Evolutionary conservation across 805 yeast genomes (phyloP), one percentile per base, ranked within the genome.

Genomic region (Komagataella mondaviorum): DNA sequence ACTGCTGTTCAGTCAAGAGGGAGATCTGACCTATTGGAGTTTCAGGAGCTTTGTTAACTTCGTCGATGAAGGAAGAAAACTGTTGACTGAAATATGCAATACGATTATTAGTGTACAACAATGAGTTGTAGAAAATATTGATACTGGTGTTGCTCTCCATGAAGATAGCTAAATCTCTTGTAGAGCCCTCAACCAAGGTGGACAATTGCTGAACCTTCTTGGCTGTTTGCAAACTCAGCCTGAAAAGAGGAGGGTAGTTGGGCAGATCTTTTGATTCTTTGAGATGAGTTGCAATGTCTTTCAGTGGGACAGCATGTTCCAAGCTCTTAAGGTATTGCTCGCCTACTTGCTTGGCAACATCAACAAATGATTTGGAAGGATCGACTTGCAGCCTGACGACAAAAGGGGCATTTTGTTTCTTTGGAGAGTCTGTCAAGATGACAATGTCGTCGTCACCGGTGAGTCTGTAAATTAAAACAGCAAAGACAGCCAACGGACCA

Each of bases 391-490:
- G 69, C 60, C 96, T 75, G 23, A 88, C 63, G 16, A 87, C 81
- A 56, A 81, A 77, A 23, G 79, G 79, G 50, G 70, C 67, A 45
- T 68, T 60, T 5, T 65, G 65, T 2, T 67, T 57, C 23, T 75
- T 65, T 5, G 50, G 30, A 2, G 51, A 45, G 57, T 83, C 80
- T 0, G 89, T 81, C n/a, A 90, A 89, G 54, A 91, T 69, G n/a
- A 85, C 82, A 49, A 93, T 82, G 60, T 91, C 97, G 57, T 91
- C 97, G 63, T 91, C 98, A 22, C 97, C 98, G 2, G 96, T 85
- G 48, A 88, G 71, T 61, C 98, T 75, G 66, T 77, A 83, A 44
- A 88, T 73, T 52, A 91, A 72, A 1, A 84, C 79, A 22, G 84
- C 78, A 68, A 82, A 86, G 1, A 77, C 77, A 16, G 96, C 71